Evolutionary conservation across 805 yeast species (phyloP).

Genomic region (Candida sakaeoensis): DNA sequence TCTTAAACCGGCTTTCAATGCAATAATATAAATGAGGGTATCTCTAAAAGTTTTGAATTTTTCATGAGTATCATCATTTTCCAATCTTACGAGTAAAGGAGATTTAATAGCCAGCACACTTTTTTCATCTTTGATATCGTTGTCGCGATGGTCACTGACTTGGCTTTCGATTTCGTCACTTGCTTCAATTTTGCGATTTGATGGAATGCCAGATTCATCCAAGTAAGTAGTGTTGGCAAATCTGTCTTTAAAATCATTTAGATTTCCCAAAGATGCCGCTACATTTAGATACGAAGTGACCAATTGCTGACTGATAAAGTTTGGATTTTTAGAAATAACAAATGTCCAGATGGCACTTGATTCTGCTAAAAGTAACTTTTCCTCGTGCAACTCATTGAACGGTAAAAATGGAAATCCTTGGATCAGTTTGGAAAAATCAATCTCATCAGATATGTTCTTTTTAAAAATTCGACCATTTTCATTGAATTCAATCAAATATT

Average conservation of each 20-base stretch:
- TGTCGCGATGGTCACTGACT: conserved; percentile 11
- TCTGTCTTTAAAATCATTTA: conserved; percentile 33
- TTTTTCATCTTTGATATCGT: neutral
- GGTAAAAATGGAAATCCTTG: conserved; percentile 69
- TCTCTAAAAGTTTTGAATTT: conserved; percentile 20
- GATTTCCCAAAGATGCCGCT: conserved; percentile 30
- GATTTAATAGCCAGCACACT: conserved; percentile 10
- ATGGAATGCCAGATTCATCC: conserved; percentile 21
- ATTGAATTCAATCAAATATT: conserved; percentile 36
- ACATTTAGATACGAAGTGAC: conserved; percentile 54
- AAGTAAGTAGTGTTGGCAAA: conserved; percentile 26
- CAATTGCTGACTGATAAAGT: conserved; percentile 36
- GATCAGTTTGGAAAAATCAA: conserved; percentile 7
- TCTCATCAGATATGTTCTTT: conserved; percentile 39
- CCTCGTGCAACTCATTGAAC: conserved; percentile 34
- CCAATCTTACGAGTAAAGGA: conserved; percentile 8
- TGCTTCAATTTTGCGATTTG: conserved; percentile 15
- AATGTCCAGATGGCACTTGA: conserved; percentile 73
- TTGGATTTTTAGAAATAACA: conserved; percentile 42
- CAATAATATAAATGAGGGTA: conserved; percentile 53
- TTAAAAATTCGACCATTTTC: conserved; percentile 47
- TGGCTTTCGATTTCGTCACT: conserved; percentile 8
- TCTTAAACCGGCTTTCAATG: conserved; percentile 62
- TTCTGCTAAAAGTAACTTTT: conserved; percentile 58
- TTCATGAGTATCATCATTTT: neutral